phyloP scores from a whole-genome alignment of 2,329 filamentous ascomycete species.

The Sporothrix brunneoviolacea region DNA sequence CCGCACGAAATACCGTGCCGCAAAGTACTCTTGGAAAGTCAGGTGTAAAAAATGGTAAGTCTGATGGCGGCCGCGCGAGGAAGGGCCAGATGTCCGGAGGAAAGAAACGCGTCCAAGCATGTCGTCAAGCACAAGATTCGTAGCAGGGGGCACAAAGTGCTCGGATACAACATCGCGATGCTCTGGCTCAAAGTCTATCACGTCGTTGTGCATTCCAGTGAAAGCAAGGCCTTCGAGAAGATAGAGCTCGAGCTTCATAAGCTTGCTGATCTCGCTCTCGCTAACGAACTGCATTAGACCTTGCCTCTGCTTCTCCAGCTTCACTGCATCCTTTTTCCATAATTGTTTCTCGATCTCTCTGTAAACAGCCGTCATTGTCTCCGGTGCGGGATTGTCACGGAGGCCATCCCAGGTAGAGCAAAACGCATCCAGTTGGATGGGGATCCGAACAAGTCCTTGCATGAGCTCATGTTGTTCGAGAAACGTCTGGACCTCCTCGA shows the following conservation, averaged over 20 bases:
- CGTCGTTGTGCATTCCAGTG: constrained; percentile 26
- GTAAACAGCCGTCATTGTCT: constrained; percentile 34
- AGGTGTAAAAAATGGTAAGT: constrained; percentile 36
- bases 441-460: constrained; percentile 33
- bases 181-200: constrained; percentile 27
- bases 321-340: constrained; percentile 32
- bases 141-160: constrained; percentile 15
- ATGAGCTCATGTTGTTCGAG: constrained; percentile 28
- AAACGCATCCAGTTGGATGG: constrained; percentile 38
- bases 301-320: constrained; percentile 23
- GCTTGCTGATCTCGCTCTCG: constrained; percentile 16
- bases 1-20: constrained; percentile 32
- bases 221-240: constrained; percentile 31
- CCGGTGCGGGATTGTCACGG: constrained; percentile 2
- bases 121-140: constrained; percentile 10
- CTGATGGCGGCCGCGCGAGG: constrained; percentile 13
- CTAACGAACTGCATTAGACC: not conserved
- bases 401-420: constrained; percentile 31
- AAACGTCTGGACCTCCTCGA: no score
- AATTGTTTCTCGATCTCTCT: constrained; percentile 24
- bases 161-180: constrained; percentile 20
- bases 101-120: constrained; percentile 29
- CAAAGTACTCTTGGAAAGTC: constrained; percentile 38
- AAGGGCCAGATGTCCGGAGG: constrained; percentile 28
- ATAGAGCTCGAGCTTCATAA: constrained; percentile 18